Conservation (phyloP, 345 rosid genomes). For the Citrus inodora region DNA sequence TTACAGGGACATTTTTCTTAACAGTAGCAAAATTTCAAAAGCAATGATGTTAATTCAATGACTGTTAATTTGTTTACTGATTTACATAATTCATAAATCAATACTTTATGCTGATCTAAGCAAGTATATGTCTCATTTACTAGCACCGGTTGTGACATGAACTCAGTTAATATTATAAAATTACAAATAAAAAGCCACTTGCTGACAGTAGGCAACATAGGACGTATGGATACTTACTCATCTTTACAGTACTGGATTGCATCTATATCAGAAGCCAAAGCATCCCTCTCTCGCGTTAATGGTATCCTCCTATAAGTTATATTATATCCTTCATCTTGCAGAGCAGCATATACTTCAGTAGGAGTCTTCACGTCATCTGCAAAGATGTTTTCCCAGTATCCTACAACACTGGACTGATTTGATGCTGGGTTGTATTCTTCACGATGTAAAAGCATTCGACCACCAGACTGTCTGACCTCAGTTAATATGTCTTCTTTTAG, state of each 20-base stretch:
- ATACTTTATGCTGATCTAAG: not conserved
- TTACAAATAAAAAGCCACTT: not conserved
- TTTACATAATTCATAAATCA: not conserved
- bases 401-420: slow-evolving; percentile 73
- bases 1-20: not conserved
- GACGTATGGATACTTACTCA: slow-evolving; percentile 53
- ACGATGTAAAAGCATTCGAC: slow-evolving; percentile 89
- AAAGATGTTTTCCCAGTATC: slow-evolving; percentile 91
- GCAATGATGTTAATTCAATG: not conserved
- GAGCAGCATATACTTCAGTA: slow-evolving; percentile 80
- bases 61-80: not conserved
- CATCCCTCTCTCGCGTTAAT: slow-evolving; percentile 88
- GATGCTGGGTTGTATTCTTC: slow-evolving; percentile 78
- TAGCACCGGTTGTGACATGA: not conserved
- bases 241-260: slow-evolving; percentile 70
- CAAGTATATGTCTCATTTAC: not conserved
- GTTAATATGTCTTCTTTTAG: slow-evolving; percentile 86
- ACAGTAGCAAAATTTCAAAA: not conserved
- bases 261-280: slow-evolving; percentile 85
- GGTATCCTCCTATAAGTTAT: slow-evolving; percentile 79
- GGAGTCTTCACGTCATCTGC: slow-evolving; percentile 84
- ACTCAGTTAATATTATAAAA: slow-evolving; percentile 2
- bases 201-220: not conserved
- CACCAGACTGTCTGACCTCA: slow-evolving; percentile 67
- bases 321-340: slow-evolving; percentile 66